Percentiles rank a stretch among this genome's conserved stretches.
phyloP scores from a whole-genome alignment of 257 asterid genomes.

The Pogostemon cablin region DNA sequence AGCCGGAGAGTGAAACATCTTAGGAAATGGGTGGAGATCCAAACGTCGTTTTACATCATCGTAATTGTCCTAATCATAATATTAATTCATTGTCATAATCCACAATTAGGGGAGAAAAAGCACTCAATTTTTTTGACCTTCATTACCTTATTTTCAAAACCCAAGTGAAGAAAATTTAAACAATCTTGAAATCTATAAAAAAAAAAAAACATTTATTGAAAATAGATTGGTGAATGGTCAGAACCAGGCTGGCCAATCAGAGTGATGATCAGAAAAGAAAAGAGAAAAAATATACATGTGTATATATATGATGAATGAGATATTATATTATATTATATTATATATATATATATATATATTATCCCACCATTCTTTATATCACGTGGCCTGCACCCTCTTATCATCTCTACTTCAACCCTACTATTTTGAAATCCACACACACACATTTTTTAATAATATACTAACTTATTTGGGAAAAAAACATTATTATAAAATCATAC shows the following conservation, averaged over 20 bases:
- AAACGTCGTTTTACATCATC: too few relatives aligned
- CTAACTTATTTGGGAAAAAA: neutral
- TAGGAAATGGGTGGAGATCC: too few relatives aligned
- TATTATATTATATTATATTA: too few relatives aligned
- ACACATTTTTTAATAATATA: neutral
- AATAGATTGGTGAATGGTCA: constrained; percentile 31
- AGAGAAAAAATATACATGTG: neutral
- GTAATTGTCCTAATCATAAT: too few relatives aligned
- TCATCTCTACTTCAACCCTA: neutral
- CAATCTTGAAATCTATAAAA: neutral
- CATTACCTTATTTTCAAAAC: constrained; percentile 9
- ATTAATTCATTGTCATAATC: neutral
- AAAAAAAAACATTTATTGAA: constrained; percentile 8
- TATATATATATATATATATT: neutral
- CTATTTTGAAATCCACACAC: constrained; percentile 8
- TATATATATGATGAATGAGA: too few relatives aligned
- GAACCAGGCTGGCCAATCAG: constrained; percentile 40
- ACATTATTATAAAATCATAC: too few relatives aligned
- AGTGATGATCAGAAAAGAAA: constrained; percentile 24
- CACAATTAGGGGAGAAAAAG: constrained; percentile 31
- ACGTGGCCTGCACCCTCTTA: constrained; percentile 38
- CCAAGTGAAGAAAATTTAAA: constrained; percentile 7
- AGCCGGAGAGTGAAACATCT: too few relatives aligned
- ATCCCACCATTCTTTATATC: constrained; percentile 31
- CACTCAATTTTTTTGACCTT: constrained; percentile 16